Percentiles rank a stretch among this genome's conserved stretches.
phyloP scores from a whole-genome alignment of 2,329 filamentous ascomycete species.

The Hypoxylon sp. region DNA sequence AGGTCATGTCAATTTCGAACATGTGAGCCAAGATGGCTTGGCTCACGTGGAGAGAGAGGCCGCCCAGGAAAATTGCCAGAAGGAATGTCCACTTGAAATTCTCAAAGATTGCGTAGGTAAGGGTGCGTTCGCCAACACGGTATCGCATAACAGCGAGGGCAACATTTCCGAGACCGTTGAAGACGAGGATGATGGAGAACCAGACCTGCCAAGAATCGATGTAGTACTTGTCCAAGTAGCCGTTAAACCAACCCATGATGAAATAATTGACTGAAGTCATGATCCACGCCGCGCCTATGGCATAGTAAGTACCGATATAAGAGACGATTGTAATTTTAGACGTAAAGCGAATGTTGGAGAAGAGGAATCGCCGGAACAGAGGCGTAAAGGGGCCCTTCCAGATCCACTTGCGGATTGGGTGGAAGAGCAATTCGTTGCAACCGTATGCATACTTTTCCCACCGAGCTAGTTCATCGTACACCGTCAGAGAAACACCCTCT shows the following conservation, averaged over 20 bases:
- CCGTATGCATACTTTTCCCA: conserved; percentile 83
- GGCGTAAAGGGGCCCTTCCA: conserved; percentile 73
- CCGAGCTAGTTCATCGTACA: conserved; percentile 78
- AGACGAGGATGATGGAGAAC: conserved; percentile 84
- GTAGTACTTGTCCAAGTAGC: conserved; percentile 75
- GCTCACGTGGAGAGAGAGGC: conserved; percentile 82
- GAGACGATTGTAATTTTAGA: conserved; percentile 79
- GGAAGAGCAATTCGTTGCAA: conserved; percentile 78
- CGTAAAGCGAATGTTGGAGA: conserved; percentile 71
- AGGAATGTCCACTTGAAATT: conserved; percentile 81
- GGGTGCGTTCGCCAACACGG: conserved; percentile 72
- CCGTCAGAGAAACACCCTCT: conserved; percentile 79
- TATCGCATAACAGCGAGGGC: conserved; percentile 80
- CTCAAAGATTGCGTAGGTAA: conserved; percentile 70
- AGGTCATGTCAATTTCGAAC: conserved; percentile 87
- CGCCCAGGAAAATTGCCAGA: conserved; percentile 85
- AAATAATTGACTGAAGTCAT: conserved; percentile 79
- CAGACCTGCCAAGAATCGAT: conserved; percentile 80
- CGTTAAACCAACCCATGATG: conserved; percentile 78
- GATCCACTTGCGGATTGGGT: conserved; percentile 73
- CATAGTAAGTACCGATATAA: conserved; percentile 72
- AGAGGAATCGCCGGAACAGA: conserved; percentile 72
- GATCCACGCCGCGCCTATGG: conserved; percentile 76
- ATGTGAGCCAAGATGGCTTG: conserved; percentile 85
- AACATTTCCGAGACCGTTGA: conserved; percentile 80